Conservation (phyloP, 116 monocot genomes). For the Iris pallida region DNA sequence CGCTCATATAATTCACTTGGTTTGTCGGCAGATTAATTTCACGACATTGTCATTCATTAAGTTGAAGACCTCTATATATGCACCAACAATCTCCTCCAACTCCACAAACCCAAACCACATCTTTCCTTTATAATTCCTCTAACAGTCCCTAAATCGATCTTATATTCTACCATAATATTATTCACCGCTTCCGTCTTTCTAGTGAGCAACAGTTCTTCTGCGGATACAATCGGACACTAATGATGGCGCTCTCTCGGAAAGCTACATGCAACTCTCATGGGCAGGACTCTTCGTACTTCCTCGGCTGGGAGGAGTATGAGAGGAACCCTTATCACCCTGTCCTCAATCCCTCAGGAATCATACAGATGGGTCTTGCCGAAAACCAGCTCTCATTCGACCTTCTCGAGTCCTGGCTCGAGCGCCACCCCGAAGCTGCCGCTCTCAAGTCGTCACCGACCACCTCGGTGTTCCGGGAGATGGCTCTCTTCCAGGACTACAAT, state of each 20-base stretch:
- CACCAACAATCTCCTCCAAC: too few species aligned
- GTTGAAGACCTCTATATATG: too few species aligned
- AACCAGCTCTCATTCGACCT: constrained; percentile 40
- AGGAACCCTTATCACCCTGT: constrained; percentile 28
- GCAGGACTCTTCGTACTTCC: constrained; percentile 41
- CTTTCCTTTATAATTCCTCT: too few species aligned
- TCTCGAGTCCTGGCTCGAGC: constrained; percentile 24
- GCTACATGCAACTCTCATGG: constrained; percentile 17
- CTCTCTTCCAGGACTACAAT: constrained; percentile 49
- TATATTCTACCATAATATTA: too few species aligned
- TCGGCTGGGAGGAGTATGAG: constrained; percentile 33
- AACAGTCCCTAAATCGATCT: too few species aligned
- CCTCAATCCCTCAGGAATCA: constrained; percentile 32
- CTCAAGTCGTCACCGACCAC: constrained; percentile 30
- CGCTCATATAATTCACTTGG: too few species aligned
- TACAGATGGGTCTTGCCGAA: constrained; percentile 57
- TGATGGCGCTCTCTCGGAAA: not conserved
- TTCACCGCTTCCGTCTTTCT: too few species aligned
- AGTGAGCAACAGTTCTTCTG: too few species aligned
- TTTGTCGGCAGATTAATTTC: too few species aligned
- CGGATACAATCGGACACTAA: too few species aligned
- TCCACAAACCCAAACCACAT: too few species aligned
- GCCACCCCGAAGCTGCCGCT: constrained; percentile 14
- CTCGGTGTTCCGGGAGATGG: constrained; percentile 16
- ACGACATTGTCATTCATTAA: too few species aligned